phyloP scores from a whole-genome alignment of 2,329 filamentous ascomycete genomes.

The Colletotrichum endophyticum region DNA sequence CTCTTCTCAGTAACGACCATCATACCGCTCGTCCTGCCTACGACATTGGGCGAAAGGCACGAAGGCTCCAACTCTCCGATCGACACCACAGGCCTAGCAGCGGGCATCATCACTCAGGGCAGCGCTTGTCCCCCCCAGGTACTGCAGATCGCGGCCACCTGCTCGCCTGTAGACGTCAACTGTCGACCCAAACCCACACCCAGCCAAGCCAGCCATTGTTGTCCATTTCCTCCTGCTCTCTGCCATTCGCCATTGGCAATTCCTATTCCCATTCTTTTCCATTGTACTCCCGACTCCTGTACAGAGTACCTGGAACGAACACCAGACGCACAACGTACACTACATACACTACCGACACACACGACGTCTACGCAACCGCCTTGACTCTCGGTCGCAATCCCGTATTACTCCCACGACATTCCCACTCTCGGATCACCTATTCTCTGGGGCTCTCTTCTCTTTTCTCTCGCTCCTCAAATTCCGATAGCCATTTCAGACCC shows the following conservation, averaged over 20 bases:
- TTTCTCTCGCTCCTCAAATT: conserved; percentile 17
- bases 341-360: neutral
- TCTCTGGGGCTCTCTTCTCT: conserved; percentile 15
- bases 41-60: neutral
- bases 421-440: conserved; percentile 11
- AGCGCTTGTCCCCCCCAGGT: neutral
- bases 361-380: conserved; percentile 13
- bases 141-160: conserved; percentile 14
- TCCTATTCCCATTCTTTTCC: neutral
- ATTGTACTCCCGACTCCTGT: neutral
- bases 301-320: neutral
- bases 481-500: conserved; percentile 14
- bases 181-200: conserved; percentile 8
- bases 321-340: neutral
- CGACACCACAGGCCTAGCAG: neutral
- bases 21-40: neutral
- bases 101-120: neutral
- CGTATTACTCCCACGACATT: conserved; percentile 19
- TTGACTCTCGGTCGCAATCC: conserved; percentile 7
- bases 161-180: conserved; percentile 12
- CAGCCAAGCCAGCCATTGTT: conserved; percentile 9
- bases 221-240: neutral
- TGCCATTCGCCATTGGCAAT: neutral
- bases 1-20: neutral
- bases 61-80: neutral